Evolutionary conservation across 2,329 filamentous ascomycete genomes (phyloP).

Genomic region (Claviceps sp.): DNA sequence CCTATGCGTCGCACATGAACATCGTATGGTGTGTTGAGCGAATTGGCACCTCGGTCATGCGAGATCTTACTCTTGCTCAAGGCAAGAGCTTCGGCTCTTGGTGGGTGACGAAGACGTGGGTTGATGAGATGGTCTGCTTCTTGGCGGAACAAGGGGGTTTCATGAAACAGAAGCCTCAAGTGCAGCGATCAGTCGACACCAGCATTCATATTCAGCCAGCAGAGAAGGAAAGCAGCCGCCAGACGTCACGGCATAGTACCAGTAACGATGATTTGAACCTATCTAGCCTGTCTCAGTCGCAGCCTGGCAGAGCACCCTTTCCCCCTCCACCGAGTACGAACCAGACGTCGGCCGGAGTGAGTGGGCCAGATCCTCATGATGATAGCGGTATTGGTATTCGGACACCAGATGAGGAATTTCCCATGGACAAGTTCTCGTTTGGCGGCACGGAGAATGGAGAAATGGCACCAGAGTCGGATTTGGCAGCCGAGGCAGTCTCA

Average conservation of each 20-base stretch:
- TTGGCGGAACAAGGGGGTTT: slow-evolving; percentile 84
- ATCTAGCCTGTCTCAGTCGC: slow-evolving; percentile 31
- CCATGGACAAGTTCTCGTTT: slow-evolving; percentile 45
- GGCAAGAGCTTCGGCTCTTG: slow-evolving; percentile 77
- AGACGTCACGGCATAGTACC: slow-evolving; percentile 28
- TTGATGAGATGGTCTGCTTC: slow-evolving; percentile 89
- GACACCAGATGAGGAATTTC: slow-evolving; percentile 52
- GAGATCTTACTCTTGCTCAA: slow-evolving; percentile 67
- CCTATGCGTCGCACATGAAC: slow-evolving; percentile 57
- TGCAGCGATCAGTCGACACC: slow-evolving; percentile 14
- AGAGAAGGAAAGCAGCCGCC: slow-evolving; percentile 22
- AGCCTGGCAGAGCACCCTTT: slow-evolving; percentile 37
- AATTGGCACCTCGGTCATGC: slow-evolving; percentile 62
- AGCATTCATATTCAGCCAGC: slow-evolving; percentile 20
- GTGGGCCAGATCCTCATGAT: slow-evolving; percentile 42
- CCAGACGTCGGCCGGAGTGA: slow-evolving; percentile 22
- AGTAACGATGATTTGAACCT: slow-evolving; percentile 32
- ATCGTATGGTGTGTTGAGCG: slow-evolving; percentile 66
- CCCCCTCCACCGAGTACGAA: slow-evolving; percentile 29
- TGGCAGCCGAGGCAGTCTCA: slow-evolving; percentile 10
- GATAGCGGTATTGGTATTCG: slow-evolving; percentile 65
- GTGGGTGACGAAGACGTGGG: slow-evolving; percentile 93
- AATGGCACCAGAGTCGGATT: slow-evolving; percentile 19
- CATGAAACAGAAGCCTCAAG: slow-evolving; percentile 44
- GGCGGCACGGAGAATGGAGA: slow-evolving; percentile 21